These are phyloP conservation scores for Podaxis sp. DNA, from an alignment of 768 basidiomycete species.

Conservation along the genomic window DNA sequence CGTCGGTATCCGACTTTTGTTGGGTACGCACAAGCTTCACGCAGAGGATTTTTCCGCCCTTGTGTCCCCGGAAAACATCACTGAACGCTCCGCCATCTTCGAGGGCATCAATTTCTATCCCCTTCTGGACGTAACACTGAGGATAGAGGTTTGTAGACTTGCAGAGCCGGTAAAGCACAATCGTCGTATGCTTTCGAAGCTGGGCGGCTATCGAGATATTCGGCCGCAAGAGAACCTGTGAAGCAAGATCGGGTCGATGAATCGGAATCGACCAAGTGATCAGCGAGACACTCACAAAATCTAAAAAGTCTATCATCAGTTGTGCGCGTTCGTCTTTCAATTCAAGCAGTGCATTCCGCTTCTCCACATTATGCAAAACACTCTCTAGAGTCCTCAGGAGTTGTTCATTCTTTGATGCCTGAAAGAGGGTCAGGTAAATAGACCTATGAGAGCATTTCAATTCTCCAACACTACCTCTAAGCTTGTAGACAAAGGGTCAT, in stretches of 20 bases:
- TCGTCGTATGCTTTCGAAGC: neutral
- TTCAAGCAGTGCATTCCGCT: neutral
- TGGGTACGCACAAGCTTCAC: conserved; percentile 27
- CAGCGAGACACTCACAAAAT: conserved; percentile 30
- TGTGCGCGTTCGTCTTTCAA: neutral
- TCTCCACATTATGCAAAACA: neutral
- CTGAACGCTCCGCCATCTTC: neutral
- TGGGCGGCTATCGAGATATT: conserved; percentile 54
- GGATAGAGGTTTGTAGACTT: neutral
- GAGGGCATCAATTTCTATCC: conserved; percentile 32
- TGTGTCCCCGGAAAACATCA: neutral
- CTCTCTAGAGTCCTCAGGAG: no score
- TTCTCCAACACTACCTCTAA: no score
- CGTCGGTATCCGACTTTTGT: conserved; percentile 18
- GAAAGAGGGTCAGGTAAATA: no score
- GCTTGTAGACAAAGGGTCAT: no score
- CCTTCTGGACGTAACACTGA: neutral
- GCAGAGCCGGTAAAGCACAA: neutral
- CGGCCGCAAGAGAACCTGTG: neutral
- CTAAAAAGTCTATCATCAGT: neutral
- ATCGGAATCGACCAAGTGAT: conserved; percentile 73
- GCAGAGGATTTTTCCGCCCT: conserved; percentile 8
- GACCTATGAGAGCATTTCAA: no score
- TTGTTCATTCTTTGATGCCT: no score
- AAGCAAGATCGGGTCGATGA: neutral